Evolutionary conservation across 352 stramenopile genomes (phyloP), one percentile per base, ranked within the genome.

Genomic region (Phytophthora multivora): DNA sequence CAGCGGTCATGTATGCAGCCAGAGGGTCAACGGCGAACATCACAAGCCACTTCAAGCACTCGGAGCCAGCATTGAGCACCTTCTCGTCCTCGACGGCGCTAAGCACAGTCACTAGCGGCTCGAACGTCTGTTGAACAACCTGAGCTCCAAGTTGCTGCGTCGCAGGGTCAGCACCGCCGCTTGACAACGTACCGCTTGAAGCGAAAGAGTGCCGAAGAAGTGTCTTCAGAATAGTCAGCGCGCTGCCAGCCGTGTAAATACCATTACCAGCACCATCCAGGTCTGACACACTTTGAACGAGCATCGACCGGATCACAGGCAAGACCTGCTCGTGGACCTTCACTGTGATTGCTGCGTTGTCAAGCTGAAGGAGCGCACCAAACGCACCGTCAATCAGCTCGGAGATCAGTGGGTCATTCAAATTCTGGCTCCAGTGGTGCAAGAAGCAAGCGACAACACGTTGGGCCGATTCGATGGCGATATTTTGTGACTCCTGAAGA

Each of bases 31-130:
- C 76, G 0, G 83, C 73, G 52, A 91, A 89, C 80, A 91, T 90
- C 5, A 95, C 81, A 21, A 92, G 59, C 82, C 82, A 93, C 65
- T 95, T 95, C 26, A 95, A 77, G 63, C 83, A 92, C 53, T 95
- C 83, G 0, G 83, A 82, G 11, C 86, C 83, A 9, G 73, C 67
- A 59, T 87, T 90, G 2, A 95, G 71, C 23, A 92, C 79, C 53
- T 89, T 91, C 12, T 91, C 83, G 41, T 95, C 84, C 28, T 95
- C 83, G 2, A 89, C 70, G 16, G 62, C 61, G 8, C 76, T 48
- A 9, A 95, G 66, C 1, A 95, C 69, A 36, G 64, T 63, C 23
- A 95, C 63, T 25, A 95, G 60, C 23, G 83, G 86, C 59, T 93
- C 83, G 50, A 95, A 88, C 26, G 90, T 71, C 12, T 80, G 71